Percentiles rank a stretch among this genome's conserved stretches.
phyloP scores from a whole-genome alignment of 2,329 filamentous ascomycete species.

The Furcasterigmium furcatum region DNA sequence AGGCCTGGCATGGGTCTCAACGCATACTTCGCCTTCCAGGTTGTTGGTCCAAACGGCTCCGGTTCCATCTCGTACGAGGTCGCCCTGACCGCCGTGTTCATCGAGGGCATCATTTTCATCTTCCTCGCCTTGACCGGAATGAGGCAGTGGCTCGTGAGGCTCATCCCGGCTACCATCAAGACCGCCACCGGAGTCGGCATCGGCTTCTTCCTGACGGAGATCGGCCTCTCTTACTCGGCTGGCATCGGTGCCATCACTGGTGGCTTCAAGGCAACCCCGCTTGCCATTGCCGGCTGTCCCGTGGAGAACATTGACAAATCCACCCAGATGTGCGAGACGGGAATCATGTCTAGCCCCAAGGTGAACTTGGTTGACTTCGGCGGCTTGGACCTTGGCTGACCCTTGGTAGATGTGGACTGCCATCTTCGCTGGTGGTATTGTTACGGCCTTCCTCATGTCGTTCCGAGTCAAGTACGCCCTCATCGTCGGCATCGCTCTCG shows the following conservation, averaged over 20 bases:
- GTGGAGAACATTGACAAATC: conserved; percentile 43
- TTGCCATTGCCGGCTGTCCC: conserved; percentile 74
- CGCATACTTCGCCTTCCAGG: conserved; percentile 66
- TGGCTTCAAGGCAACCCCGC: conserved; percentile 59
- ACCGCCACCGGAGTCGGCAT: conserved; percentile 64
- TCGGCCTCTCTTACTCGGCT: conserved; percentile 70
- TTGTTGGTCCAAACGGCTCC: conserved; percentile 57
- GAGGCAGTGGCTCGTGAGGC: conserved; percentile 68
- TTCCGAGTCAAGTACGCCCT: conserved; percentile 75
- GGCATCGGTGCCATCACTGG: conserved; percentile 83
- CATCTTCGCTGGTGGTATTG: conserved; percentile 73
- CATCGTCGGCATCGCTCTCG: conserved; percentile 67
- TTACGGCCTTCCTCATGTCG: conserved; percentile 78
- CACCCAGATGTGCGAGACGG: conserved; percentile 48
- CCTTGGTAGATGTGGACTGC: conserved; percentile 73
- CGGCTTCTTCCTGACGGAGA: conserved; percentile 61
- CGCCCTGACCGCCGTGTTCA: conserved; percentile 61
- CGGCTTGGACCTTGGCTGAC: neutral
- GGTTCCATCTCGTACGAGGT: conserved; percentile 56
- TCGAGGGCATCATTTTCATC: conserved; percentile 63
- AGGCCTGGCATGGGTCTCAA: conserved; percentile 68
- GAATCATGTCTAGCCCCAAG: conserved; percentile 75
- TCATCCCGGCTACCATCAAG: conserved; percentile 63
- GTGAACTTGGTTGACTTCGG: conserved; percentile 30
- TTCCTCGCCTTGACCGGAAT: conserved; percentile 64